Base-by-base conservation (phyloP, 208 protist species). In the Acanthamoeba royreba region DNA sequence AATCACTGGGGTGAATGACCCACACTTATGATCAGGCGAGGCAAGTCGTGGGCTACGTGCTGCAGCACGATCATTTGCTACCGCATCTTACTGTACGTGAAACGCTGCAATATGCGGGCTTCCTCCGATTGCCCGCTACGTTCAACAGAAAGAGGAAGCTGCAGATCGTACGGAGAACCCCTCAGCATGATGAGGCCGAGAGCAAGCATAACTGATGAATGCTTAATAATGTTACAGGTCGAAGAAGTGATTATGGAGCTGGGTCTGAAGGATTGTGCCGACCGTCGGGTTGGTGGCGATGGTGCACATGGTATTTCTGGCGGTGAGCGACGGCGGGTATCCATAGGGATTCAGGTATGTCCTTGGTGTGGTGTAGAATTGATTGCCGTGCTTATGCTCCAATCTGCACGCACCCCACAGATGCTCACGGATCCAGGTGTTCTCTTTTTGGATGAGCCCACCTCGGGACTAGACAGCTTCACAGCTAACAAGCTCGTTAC, bases 301-400 rank as follows among this genome's bases (percentile, higher is more conserved):
- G 42, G 77, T 40, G 58, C 93, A 11, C 74, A 88, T 47, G 97
- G 97, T 72, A 94, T 97, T 43, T 98, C 97, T 2, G 97, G 97
- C 38, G 97, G 97, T 42, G 96, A 97, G 94, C 92, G 85, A 9
- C 97, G 97, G 31, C 69, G 97, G n/a, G 88, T 97, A 31, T 94
- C 94, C 11, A 92, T 95, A 35, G 83, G 83, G 35, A 66, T 74
- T 66, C 72, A 83, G 72, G 66, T 28, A 43, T 4, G 33, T 35
- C 28, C 55, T 9, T n/a, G n/a, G n/a, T n/a, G n/a, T n/a, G n/a
- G n/a, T n/a, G n/a, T n/a, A n/a, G 53, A 63, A 25, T 25, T 63
- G 22, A 63, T 63, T 25, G n/a, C n/a, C n/a, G n/a, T n/a, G n/a
- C 28, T 9, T 35, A 8, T 35, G 49, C 49, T 19, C 49, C 28